phyloP scores from a whole-genome alignment of 345 rosid genomes.

The Xanthoceras sorbifolium region DNA sequence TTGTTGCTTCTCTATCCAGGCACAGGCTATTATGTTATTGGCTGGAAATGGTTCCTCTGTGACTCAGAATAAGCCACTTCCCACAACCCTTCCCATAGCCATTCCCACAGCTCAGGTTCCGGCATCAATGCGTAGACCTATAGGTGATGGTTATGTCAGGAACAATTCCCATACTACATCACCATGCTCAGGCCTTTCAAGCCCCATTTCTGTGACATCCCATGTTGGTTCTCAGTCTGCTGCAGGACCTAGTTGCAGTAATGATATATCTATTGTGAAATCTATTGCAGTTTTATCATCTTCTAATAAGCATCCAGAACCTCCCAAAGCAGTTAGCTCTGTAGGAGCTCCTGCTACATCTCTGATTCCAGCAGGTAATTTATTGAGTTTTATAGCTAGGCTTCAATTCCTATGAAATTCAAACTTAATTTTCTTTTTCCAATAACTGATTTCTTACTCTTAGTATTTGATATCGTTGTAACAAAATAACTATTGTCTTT shows the following conservation, averaged over 20 bases:
- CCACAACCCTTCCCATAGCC: slow-evolving; percentile 7
- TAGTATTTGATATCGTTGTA: neutral
- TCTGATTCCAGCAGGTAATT: slow-evolving; percentile 54
- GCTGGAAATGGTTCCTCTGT: slow-evolving; percentile 61
- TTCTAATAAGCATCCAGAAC: slow-evolving; percentile 28
- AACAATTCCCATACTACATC: slow-evolving; percentile 21
- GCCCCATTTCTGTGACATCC: slow-evolving; percentile 49
- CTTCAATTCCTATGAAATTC: neutral
- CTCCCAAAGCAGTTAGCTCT: slow-evolving; percentile 29
- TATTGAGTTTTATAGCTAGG: neutral
- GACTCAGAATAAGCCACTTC: slow-evolving; percentile 40
- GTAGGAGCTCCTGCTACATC: slow-evolving; percentile 31
- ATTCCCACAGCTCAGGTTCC: slow-evolving; percentile 37
- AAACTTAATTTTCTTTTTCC: neutral
- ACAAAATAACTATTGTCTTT: neutral
- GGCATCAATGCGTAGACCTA: slow-evolving; percentile 36
- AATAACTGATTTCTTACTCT: neutral
- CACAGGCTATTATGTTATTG: slow-evolving; percentile 74
- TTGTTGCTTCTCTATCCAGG: slow-evolving; percentile 44
- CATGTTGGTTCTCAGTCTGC: slow-evolving; percentile 34
- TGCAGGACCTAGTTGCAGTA: slow-evolving; percentile 44
- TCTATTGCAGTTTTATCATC: slow-evolving; percentile 36
- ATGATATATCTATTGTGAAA: slow-evolving; percentile 33
- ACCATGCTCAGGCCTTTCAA: slow-evolving; percentile 32
- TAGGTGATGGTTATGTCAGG: slow-evolving; percentile 24